Evolutionary conservation across 257 asterid species (phyloP).

Genomic region (Solanum rostratum): DNA sequence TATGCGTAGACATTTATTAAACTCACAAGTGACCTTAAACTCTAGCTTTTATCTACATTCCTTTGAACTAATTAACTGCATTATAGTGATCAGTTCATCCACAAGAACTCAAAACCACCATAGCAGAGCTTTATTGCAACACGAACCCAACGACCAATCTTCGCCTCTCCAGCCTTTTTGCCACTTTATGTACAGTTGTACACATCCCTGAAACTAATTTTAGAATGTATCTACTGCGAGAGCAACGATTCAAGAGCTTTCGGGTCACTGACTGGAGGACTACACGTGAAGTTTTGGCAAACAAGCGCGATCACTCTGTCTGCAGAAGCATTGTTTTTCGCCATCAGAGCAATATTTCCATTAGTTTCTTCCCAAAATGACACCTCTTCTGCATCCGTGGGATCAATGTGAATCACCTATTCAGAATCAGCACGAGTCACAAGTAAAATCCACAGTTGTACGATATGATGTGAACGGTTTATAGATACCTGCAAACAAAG

Average conservation of each 20-base stretch:
- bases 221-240: neutral
- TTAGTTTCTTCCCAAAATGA: constrained; percentile 64
- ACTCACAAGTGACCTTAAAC: neutral
- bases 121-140: neutral
- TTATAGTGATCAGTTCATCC: neutral
- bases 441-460: neutral
- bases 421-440: neutral
- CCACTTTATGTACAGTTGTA: neutral
- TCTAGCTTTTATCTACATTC: neutral
- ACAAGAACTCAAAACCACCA: neutral
- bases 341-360: constrained; percentile 59
- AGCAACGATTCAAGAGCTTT: constrained; percentile 36
- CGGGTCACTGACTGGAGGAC: constrained; percentile 48
- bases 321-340: constrained; percentile 23
- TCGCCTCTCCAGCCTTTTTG: neutral
- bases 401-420: constrained; percentile 87
- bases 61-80: neutral
- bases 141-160: neutral
- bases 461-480: neutral
- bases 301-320: constrained; percentile 58
- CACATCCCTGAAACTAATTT: neutral
- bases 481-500: neutral
- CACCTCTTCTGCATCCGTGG: constrained; percentile 44
- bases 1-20: neutral
- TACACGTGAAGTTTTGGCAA: constrained; percentile 81